These are phyloP conservation scores for Cyclotella sp. DNA, from an alignment of 108 stramenopile species.

Conservation along the genomic window DNA sequence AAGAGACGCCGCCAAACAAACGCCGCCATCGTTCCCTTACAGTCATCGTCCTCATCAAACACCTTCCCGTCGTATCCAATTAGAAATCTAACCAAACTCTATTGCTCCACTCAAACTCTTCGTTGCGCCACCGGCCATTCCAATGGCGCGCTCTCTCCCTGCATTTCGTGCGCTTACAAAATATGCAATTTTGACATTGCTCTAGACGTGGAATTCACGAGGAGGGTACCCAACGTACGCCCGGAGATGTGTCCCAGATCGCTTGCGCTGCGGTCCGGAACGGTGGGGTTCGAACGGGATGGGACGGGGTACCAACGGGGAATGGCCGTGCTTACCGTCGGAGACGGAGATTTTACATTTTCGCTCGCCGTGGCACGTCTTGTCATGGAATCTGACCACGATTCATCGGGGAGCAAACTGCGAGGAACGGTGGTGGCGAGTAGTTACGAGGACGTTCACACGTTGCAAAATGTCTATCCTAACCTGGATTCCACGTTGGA, in stretches of 20 bases:
- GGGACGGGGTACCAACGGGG: slow-evolving; percentile 59
- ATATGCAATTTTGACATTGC: slow-evolving; percentile 80
- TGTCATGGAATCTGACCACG: slow-evolving; percentile 1
- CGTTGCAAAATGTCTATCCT: slow-evolving; percentile 73
- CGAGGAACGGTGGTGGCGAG: slow-evolving; percentile 64
- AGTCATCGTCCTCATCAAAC: not conserved
- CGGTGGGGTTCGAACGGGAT: not conserved
- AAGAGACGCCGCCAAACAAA: not conserved
- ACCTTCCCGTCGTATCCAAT: not conserved
- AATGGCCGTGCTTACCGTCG: slow-evolving; percentile 82
- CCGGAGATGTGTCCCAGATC: slow-evolving; percentile 82
- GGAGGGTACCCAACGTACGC: slow-evolving; percentile 67
- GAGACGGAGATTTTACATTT: slow-evolving; percentile 94
- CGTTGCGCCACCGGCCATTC: slow-evolving; percentile 35
- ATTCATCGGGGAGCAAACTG: not conserved
- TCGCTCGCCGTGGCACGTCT: slow-evolving; percentile 80
- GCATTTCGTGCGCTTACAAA: slow-evolving; percentile 91
- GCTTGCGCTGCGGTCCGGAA: not conserved
- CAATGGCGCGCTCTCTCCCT: slow-evolving; percentile 19
- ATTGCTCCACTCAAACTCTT: slow-evolving; percentile 35
- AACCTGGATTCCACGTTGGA: slow-evolving; percentile 56
- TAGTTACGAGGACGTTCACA: slow-evolving; percentile 73
- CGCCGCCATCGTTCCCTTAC: too few species aligned
- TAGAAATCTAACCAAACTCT: slow-evolving; percentile 35
- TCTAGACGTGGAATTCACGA: slow-evolving; percentile 70